Percentiles rank a stretch among this genome's conserved stretches.
phyloP scores from a whole-genome alignment of 225 moss, liverwort and hornwort species.

The Pseudisothecium myosuroides region DNA sequence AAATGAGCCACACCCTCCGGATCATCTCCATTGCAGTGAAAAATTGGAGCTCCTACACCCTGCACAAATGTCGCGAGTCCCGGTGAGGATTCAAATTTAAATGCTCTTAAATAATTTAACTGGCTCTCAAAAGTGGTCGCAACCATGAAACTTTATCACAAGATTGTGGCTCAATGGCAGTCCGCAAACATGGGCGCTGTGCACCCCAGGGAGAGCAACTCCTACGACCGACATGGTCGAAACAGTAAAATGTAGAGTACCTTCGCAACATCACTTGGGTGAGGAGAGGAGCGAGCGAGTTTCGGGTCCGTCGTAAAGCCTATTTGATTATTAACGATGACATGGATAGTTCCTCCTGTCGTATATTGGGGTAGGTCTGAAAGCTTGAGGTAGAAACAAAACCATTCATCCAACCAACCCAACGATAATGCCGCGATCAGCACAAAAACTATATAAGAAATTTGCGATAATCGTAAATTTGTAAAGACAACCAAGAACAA shows the following conservation, averaged over 20 bases:
- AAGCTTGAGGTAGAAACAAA: slow-evolving; percentile 33
- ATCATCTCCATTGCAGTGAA: slow-evolving; percentile 64
- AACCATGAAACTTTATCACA: not conserved
- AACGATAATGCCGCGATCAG: slow-evolving; percentile 11
- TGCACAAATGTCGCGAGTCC: slow-evolving; percentile 1
- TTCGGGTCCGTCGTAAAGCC: slow-evolving; percentile 60
- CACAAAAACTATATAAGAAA: not conserved
- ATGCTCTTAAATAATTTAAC: not conserved
- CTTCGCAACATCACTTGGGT: slow-evolving; percentile 64
- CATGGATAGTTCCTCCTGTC: slow-evolving; percentile 55
- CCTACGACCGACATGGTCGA: not conserved
- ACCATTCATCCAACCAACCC: slow-evolving; percentile 16
- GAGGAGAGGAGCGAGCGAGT: slow-evolving; percentile 53
- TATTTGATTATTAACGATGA: slow-evolving; percentile 55
- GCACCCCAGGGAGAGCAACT: not conserved
- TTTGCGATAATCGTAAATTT: not conserved
- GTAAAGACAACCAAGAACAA: not conserved
- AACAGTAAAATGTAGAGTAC: slow-evolving; percentile 3
- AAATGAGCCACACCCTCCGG: slow-evolving; percentile 54
- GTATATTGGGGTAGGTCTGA: slow-evolving; percentile 60
- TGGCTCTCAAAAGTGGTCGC: not conserved
- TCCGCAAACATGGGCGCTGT: not conserved
- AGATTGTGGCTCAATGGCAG: not conserved
- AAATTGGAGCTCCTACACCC: slow-evolving; percentile 59
- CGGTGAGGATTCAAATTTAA: not conserved